A percentile compares a stretch with the other conserved stretches of the same genome.
Conservation (phyloP, 2,329 filamentous ascomycete species). For the Graphiopsis chlorocephala region DNA sequence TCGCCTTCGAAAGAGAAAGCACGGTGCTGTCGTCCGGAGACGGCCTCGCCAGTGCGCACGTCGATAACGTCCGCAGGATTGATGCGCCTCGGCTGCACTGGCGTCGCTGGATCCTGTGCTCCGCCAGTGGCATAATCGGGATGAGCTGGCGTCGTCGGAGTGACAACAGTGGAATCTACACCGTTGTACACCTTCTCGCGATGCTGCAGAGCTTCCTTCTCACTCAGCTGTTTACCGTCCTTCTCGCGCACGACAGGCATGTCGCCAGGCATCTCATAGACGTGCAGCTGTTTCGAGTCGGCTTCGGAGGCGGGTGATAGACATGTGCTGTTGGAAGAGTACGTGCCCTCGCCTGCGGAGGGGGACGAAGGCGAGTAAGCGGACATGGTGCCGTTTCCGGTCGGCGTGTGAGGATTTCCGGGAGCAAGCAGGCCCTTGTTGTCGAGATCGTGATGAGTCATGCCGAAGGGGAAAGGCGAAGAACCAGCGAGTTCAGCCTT, state of each 20-base stretch:
- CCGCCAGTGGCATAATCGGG: neutral
- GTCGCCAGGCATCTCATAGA: slow-evolving; percentile 55
- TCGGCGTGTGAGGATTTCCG: slow-evolving; percentile 11
- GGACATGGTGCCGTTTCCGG: slow-evolving; percentile 14
- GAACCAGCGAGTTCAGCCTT: slow-evolving; percentile 46
- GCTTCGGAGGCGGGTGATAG: slow-evolving; percentile 29
- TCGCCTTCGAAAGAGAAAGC: slow-evolving; percentile 17
- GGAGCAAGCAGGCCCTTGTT: slow-evolving; percentile 23
- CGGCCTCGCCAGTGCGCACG: slow-evolving; percentile 14
- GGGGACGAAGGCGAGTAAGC: slow-evolving; percentile 22
- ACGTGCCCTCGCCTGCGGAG: slow-evolving; percentile 27
- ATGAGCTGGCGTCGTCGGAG: neutral
- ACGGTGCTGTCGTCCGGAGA: slow-evolving; percentile 6
- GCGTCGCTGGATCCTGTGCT: neutral
- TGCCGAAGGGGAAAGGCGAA: slow-evolving; percentile 17
- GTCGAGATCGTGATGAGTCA: slow-evolving; percentile 18
- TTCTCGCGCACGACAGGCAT: slow-evolving; percentile 54
- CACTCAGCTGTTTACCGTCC: slow-evolving; percentile 45
- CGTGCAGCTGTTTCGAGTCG: slow-evolving; percentile 26
- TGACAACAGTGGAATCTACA: slow-evolving; percentile 30
- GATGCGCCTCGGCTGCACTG: slow-evolving; percentile 22
- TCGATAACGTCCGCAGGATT: slow-evolving; percentile 27
- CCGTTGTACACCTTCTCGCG: slow-evolving; percentile 48
- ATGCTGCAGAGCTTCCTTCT: slow-evolving; percentile 48
- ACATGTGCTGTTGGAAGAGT: slow-evolving; percentile 24